Conservation (phyloP, 495 filamentous ascomycete species). For the Friedmanniomyces simplex region DNA sequence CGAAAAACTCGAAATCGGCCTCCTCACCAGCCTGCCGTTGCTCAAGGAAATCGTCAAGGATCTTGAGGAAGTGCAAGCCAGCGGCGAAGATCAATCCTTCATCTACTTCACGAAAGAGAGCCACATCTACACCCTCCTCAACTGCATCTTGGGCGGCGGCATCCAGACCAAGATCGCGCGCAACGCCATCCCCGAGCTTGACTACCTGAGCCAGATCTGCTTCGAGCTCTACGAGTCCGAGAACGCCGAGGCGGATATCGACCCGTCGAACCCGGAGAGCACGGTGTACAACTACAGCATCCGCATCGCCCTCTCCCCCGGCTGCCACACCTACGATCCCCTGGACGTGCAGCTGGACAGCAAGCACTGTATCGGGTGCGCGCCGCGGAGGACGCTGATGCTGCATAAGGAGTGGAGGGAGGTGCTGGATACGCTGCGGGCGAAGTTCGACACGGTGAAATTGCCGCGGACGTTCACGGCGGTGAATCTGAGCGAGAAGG, state of each 20-base stretch:
- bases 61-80: constrained; percentile 94
- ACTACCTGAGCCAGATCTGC: constrained; percentile 94
- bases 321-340: constrained; percentile 90
- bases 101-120: constrained; percentile 99
- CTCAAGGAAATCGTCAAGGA: constrained; percentile 93
- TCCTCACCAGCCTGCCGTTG: constrained; percentile 83
- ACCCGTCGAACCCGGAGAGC: constrained; percentile 33
- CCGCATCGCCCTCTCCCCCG: constrained; percentile 87
- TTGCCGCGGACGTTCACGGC: constrained; percentile 88
- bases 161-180: constrained; percentile 86
- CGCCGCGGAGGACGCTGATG: constrained; percentile 77
- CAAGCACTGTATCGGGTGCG: constrained; percentile 87
- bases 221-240: constrained; percentile 96
- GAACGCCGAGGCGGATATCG: constrained; percentile 39
- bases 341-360: constrained; percentile 92
- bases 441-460: constrained; percentile 92
- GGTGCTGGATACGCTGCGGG: constrained; percentile 84
- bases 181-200: constrained; percentile 87
- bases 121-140: constrained; percentile 94
- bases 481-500: constrained; percentile 72
- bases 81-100: constrained; percentile 83
- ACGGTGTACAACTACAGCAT: constrained; percentile 83
- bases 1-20: constrained; percentile 95
- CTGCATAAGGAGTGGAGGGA: constrained; percentile 92
- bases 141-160: constrained; percentile 94